These are phyloP conservation scores for Rhizopus sp. DNA, from an alignment of 371 early-diverging fungal genomes.

Conservation along the genomic window DNA sequence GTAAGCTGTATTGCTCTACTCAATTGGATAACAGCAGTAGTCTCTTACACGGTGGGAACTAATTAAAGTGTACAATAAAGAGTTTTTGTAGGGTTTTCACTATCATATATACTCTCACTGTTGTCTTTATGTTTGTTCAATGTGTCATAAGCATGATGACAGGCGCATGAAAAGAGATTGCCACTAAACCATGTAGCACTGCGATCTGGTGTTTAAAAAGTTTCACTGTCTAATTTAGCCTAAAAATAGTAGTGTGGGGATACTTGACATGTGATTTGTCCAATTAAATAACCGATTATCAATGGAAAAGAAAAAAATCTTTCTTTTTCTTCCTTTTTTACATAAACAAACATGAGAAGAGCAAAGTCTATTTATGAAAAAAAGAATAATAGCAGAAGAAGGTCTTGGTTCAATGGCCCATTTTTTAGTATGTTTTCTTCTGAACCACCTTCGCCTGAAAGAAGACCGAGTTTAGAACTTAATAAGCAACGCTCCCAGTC, in stretches of 20 bases:
- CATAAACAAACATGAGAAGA: conserved; percentile 12
- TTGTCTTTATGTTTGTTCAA: no score
- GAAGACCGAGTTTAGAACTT: background rate
- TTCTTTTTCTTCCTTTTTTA: background rate
- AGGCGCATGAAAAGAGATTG: no score
- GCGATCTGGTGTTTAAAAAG: no score
- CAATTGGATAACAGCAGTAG: no score
- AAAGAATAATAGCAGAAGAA: conserved; percentile 15
- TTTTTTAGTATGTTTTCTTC: conserved; percentile 26
- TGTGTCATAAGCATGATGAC: no score
- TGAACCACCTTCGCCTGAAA: conserved; percentile 26
- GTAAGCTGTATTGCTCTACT: no score
- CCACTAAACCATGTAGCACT: no score
- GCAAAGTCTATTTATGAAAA: conserved; percentile 10
- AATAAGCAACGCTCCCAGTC: conserved; percentile 20
- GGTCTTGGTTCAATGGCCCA: conserved; percentile 27
- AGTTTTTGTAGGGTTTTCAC: no score
- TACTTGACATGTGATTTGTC: background rate
- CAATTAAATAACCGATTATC: background rate
- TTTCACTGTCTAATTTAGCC: no score
- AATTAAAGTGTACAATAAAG: no score
- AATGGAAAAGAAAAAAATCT: background rate
- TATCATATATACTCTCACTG: no score
- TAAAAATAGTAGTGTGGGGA: background rate
- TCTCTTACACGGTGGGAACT: no score